These are phyloP conservation scores for Linnemannia schmuckeri DNA, from an alignment of 192 early-diverging fungal genomes.

Conservation along the genomic window DNA sequence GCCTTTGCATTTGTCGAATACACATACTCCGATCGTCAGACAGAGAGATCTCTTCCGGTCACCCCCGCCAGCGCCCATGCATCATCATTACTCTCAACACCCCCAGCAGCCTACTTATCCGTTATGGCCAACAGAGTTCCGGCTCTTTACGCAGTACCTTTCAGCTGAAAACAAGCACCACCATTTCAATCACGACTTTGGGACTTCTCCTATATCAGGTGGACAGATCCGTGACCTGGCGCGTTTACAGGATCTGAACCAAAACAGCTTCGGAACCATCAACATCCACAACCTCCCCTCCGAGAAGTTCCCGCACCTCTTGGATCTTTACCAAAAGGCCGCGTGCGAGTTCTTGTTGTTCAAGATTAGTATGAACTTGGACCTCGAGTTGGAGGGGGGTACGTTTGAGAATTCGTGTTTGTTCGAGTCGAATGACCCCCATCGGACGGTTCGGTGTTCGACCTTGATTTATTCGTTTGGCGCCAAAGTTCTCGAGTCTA, in stretches of 20 bases:
- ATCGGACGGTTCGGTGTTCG: constrained; percentile 57
- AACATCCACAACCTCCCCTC: constrained; percentile 23
- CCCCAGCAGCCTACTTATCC: not conserved
- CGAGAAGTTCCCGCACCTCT: constrained; percentile 34
- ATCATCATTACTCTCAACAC: not conserved
- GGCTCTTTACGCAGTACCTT: constrained; percentile 20
- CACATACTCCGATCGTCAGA: not conserved
- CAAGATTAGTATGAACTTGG: constrained; percentile 58
- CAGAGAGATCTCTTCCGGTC: not conserved
- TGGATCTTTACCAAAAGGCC: constrained; percentile 18
- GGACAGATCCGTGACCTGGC: constrained; percentile 17
- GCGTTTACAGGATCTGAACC: constrained; percentile 15
- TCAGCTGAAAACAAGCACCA: not conserved
- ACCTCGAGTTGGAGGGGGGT: constrained; percentile 54
- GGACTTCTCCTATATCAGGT: not conserved
- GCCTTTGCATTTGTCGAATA: not conserved
- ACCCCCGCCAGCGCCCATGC: not conserved
- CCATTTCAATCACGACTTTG: not conserved
- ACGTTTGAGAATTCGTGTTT: constrained; percentile 61
- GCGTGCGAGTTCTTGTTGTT: constrained; percentile 28
- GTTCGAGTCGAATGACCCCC: constrained; percentile 54
- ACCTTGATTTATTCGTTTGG: constrained; percentile 67
- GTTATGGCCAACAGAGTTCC: constrained; percentile 25
- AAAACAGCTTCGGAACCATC: constrained; percentile 9
- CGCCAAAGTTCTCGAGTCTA: constrained; percentile 58